Evolutionary conservation across 306 rosid species (phyloP).

Genomic region (Senna siamea): DNA sequence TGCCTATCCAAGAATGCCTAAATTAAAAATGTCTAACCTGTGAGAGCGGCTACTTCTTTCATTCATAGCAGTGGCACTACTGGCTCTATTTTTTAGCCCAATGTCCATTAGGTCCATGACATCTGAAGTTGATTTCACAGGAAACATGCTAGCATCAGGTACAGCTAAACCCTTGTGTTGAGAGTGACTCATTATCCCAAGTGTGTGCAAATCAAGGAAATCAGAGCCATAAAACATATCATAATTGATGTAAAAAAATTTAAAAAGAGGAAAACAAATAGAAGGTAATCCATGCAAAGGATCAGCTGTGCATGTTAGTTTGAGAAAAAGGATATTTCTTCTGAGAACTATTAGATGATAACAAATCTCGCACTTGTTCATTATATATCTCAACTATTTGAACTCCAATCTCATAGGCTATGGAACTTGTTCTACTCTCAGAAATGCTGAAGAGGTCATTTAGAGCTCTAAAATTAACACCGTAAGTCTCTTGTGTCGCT

Average conservation of each 20-base stretch:
- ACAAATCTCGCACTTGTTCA: constrained; percentile 63
- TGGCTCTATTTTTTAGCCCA: constrained; percentile 55
- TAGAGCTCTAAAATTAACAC: constrained; percentile 59
- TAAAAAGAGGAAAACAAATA: too few species aligned
- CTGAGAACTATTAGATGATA: constrained; percentile 32
- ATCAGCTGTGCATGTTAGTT: neutral
- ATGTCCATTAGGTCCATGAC: constrained; percentile 49
- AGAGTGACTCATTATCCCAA: constrained; percentile 50
- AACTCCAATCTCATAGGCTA: constrained; percentile 48
- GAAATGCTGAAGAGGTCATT: constrained; percentile 53
- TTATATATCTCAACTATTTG: constrained; percentile 62
- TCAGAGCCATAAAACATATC: constrained; percentile 7
- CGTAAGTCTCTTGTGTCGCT: constrained; percentile 50
- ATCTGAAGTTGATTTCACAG: constrained; percentile 49
- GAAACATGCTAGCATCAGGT: constrained; percentile 58
- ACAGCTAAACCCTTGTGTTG: constrained; percentile 52
- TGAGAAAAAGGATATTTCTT: constrained; percentile 52
- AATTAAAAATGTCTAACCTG: constrained; percentile 34
- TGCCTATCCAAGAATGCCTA: neutral
- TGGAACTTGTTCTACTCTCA: constrained; percentile 33
- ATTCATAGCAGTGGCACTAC: constrained; percentile 56
- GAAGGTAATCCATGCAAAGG: constrained; percentile 29
- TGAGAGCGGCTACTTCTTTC: constrained; percentile 67
- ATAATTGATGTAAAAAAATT: neutral
- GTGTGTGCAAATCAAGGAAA: constrained; percentile 70